Evolutionary conservation across 1,139 yeast genomes (phyloP).

Genomic region (Magnusiomyces tetraspermus): DNA sequence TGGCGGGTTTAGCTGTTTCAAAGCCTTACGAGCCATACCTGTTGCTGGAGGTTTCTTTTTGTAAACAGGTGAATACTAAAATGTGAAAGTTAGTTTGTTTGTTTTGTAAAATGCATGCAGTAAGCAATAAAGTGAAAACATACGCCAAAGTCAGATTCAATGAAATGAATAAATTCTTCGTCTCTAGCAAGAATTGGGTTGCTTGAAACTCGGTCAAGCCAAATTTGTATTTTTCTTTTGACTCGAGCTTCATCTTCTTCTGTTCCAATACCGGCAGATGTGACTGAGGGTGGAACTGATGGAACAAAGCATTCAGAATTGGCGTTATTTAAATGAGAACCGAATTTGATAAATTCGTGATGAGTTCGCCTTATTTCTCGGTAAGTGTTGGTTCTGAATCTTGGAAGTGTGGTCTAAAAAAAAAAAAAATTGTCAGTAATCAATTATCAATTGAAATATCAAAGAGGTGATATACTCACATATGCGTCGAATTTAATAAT

Average conservation of each 20-base stretch:
- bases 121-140: constrained; percentile 25
- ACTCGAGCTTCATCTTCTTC: constrained; percentile 67
- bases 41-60: constrained; percentile 52
- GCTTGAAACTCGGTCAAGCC: constrained; percentile 69
- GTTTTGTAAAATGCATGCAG: constrained; percentile 18
- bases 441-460: not conserved
- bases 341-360: constrained; percentile 65
- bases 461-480: constrained; percentile 19
- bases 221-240: constrained; percentile 56
- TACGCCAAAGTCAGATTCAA: constrained; percentile 74
- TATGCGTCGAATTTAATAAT: constrained; percentile 41
- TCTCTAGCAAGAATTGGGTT: constrained; percentile 77
- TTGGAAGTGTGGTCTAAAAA: constrained; percentile 49
- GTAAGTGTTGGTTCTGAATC: constrained; percentile 62
- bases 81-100: constrained; percentile 16
- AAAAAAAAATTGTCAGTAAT: not conserved
- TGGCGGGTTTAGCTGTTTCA: constrained; percentile 87
- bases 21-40: constrained; percentile 76
- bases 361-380: constrained; percentile 74
- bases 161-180: constrained; percentile 79
- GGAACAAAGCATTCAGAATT: constrained; percentile 93
- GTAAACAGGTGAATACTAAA: constrained; percentile 33
- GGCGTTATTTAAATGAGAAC: constrained; percentile 66
- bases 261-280: constrained; percentile 74
- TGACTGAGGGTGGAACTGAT: constrained; percentile 62